Base-by-base conservation (phyloP, 306 rosid species). In the Comarum palustre region DNA sequence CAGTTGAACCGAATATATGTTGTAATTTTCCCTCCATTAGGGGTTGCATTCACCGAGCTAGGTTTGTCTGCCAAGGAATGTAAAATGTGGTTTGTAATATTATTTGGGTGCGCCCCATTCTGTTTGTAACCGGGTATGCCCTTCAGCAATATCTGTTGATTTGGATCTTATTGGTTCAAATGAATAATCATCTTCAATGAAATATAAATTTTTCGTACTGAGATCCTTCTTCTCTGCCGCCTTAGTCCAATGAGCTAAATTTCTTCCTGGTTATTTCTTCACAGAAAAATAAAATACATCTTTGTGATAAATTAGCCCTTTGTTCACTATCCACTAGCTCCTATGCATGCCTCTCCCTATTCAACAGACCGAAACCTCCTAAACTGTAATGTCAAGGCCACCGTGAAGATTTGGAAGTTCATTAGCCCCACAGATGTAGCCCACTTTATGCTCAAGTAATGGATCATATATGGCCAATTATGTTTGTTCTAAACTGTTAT, bases 61-160 rank as follows among this genome's bases (percentile, higher is more conserved):
- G 11, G 32, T 38, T 32, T 69, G 32, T 55, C 61, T n/a, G 32
- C 73, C 32, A 52, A 22, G 39, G 54, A 15, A 22, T 55, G 52
- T 11, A 31, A 27, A 58, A 29, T 72, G 67, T 41, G 57, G 1
- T 17, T 20, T 58, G 38, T 64, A 38, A 64, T 64, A 64, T 38
- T 38, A 6, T 54, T 39, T 55, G 75, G 52, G 52, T 50, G 38
- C n/a, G n/a, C n/a, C 16, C 75, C 52, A 38, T 71, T 71, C 17
- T 55, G 66, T 55, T 16, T 71, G 75, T 55, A 55, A 20, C 6
- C 25, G 39, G 17, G 42, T n/a, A 24, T 39, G 17, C 6, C 64
- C 64, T 36, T 20, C 15, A 36, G 74, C 63, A 3, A 52, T 70
- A 22, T 4, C 8, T 22, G 20, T 36, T 42, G 41, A 29, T 54